Percentiles rank a stretch among this genome's conserved stretches.
These are phyloP conservation scores for Geranium incanum DNA, from an alignment of 441 rosid genomes.

Conservation along the genomic window DNA sequence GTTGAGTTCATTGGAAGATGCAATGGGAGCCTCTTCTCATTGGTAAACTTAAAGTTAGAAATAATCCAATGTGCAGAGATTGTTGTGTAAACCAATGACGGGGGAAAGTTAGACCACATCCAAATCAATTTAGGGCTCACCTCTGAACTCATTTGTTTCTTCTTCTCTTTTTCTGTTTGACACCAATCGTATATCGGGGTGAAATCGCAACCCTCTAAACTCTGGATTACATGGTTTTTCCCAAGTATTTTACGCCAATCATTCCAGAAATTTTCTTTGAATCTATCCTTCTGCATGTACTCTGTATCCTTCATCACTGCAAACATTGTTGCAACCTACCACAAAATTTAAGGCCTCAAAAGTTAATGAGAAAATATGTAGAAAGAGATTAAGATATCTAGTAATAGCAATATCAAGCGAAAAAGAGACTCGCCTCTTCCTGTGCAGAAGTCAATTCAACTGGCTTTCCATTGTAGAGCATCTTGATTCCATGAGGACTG, in stretches of 20 bases:
- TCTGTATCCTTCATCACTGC: constrained; percentile 97
- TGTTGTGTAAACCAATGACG: not conserved
- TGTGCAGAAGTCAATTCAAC: constrained; percentile 77
- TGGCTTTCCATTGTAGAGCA: constrained; percentile 65
- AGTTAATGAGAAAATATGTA: not conserved
- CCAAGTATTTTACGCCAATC: constrained; percentile 92
- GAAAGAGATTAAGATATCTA: not conserved
- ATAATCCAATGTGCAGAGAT: not conserved
- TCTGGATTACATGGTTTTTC: constrained; percentile 70
- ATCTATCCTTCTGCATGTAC: constrained; percentile 63
- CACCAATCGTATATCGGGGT: constrained; percentile 85
- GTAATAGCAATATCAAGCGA: constrained; percentile 10
- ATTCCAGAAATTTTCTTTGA: constrained; percentile 88
- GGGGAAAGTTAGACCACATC: not conserved
- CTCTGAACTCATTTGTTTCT: constrained; percentile 89
- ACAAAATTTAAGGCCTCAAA: constrained; percentile 17
- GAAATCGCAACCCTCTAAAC: constrained; percentile 73
- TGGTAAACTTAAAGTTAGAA: not conserved
- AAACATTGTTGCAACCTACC: constrained; percentile 98
- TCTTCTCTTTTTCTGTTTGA: constrained; percentile 81
- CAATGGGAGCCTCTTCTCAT: not conserved
- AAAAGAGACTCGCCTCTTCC: constrained; percentile 58
- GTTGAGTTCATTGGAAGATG: too few species aligned
- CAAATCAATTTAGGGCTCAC: constrained; percentile 34
- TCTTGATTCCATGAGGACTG: constrained; percentile 76